Percentiles rank a stretch among this genome's conserved stretches.
phyloP scores from a whole-genome alignment of 2,329 filamentous ascomycete genomes.

The Alternaria postmessia region DNA sequence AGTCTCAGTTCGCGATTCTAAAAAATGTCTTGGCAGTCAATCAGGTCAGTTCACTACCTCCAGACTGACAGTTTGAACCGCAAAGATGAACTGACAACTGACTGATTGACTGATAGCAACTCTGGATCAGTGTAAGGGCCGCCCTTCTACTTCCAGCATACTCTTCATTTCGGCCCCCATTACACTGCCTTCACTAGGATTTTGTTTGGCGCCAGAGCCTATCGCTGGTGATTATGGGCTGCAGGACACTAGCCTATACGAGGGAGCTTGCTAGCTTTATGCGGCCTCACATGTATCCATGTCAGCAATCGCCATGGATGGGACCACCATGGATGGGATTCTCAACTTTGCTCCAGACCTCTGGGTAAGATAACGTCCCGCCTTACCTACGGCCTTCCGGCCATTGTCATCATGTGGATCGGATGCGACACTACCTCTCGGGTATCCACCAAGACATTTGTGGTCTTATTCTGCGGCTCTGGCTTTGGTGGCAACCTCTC shows the following conservation, averaged over 20 bases:
- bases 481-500: constrained; percentile 21
- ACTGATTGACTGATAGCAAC: no score
- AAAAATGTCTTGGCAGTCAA: no score
- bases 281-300: constrained; percentile 27
- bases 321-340: constrained; percentile 26
- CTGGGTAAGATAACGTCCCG: constrained; percentile 23
- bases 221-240: constrained; percentile 22
- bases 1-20: no score
- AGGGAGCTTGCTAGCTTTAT: constrained; percentile 36
- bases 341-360: constrained; percentile 32
- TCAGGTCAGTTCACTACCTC: no score
- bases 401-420: constrained; percentile 29
- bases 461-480: constrained; percentile 28
- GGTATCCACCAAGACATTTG: constrained; percentile 25
- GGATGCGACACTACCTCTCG: constrained; percentile 35
- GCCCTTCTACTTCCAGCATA: constrained; percentile 15
- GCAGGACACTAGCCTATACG: constrained; percentile 26
- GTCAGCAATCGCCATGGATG: constrained; percentile 38
- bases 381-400: constrained; percentile 20
- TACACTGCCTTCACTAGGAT: constrained; percentile 26
- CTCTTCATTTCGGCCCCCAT: constrained; percentile 29
- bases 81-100: no score
- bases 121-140: no score
- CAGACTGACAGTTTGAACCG: no score
- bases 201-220: constrained; percentile 19